Percentiles rank a stretch among this genome's conserved stretches.
Conservation (phyloP, 2,329 filamentous ascomycete genomes). For the Ceratocystis eucalypticola region DNA sequence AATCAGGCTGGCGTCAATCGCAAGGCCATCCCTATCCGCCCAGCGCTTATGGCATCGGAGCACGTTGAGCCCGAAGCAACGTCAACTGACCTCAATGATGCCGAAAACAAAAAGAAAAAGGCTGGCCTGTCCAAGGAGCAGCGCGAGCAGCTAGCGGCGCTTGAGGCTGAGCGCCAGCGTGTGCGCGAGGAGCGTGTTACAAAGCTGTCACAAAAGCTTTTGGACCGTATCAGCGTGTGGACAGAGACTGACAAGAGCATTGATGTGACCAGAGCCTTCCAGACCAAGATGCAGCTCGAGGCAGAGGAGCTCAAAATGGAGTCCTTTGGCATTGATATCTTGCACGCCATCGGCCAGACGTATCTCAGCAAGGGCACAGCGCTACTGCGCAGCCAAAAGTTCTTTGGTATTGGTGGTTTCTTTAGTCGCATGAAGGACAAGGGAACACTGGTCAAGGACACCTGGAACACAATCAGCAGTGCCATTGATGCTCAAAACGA, state of each 20-base stretch:
- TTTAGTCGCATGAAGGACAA: conserved; percentile 91
- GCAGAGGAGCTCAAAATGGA: conserved; percentile 99
- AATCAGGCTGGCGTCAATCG: conserved; percentile 25
- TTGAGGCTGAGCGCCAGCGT: conserved; percentile 70
- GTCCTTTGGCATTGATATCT: conserved; percentile 88
- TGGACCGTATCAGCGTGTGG: conserved; percentile 86
- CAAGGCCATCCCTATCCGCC: conserved; percentile 57
- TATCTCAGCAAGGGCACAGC: conserved; percentile 79
- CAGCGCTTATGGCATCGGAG: conserved; percentile 70
- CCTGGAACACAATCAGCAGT: conserved; percentile 92
- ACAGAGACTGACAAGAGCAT: conserved; percentile 85
- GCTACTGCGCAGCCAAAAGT: conserved; percentile 89
- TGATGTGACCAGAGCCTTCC: conserved; percentile 79
- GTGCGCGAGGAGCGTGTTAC: conserved; percentile 83
- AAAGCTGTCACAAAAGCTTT: conserved; percentile 67
- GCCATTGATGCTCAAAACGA: conserved; percentile 96
- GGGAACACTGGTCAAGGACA: conserved; percentile 92
- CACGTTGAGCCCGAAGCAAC: conserved; percentile 58
- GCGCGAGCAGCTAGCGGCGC: conserved; percentile 76
- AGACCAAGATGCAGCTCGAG: conserved; percentile 86
- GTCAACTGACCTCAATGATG: conserved; percentile 51
- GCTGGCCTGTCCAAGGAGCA: conserved; percentile 78
- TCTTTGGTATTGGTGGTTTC: conserved; percentile 90
- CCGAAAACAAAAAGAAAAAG: conserved; percentile 65
- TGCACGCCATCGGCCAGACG: conserved; percentile 85